Evolutionary conservation across 768 basidiomycete genomes (phyloP).

Genomic region (Boletus rubropictus): DNA sequence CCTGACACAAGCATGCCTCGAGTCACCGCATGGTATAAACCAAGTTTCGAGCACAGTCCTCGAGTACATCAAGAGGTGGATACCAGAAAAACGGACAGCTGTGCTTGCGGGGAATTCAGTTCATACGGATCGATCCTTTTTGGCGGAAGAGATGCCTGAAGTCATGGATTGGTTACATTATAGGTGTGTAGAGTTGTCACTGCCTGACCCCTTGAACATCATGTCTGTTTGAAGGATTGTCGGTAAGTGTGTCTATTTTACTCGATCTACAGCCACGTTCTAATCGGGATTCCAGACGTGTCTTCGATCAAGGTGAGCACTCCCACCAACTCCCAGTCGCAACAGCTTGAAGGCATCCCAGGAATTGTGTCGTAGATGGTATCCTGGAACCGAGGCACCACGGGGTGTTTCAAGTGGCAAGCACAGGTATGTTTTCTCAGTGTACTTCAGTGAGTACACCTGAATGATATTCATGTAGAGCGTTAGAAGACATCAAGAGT

Average conservation of each 20-base stretch:
- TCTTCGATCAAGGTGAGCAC: constrained; percentile 67
- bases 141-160: constrained; percentile 75
- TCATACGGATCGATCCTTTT: constrained; percentile 71
- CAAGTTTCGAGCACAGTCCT: constrained; percentile 58
- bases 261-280: neutral
- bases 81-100: constrained; percentile 57
- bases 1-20: constrained; percentile 37
- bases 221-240: constrained; percentile 46
- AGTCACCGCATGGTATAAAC: constrained; percentile 58
- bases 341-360: constrained; percentile 23
- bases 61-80: constrained; percentile 78
- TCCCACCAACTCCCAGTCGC: neutral
- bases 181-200: constrained; percentile 39
- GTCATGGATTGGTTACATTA: constrained; percentile 78
- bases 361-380: constrained; percentile 78
- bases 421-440: constrained; percentile 48
- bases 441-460: neutral
- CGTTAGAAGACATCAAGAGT: constrained; percentile 72
- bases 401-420: constrained; percentile 32
- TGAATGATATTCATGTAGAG: constrained; percentile 39
- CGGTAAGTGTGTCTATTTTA: constrained; percentile 41
- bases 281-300: constrained; percentile 49
- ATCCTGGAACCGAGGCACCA: constrained; percentile 23
- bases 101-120: constrained; percentile 87
- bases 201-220: neutral